Base-by-base conservation (phyloP, 2,329 filamentous ascomycete species). In the Calonectria hawksworthii region DNA sequence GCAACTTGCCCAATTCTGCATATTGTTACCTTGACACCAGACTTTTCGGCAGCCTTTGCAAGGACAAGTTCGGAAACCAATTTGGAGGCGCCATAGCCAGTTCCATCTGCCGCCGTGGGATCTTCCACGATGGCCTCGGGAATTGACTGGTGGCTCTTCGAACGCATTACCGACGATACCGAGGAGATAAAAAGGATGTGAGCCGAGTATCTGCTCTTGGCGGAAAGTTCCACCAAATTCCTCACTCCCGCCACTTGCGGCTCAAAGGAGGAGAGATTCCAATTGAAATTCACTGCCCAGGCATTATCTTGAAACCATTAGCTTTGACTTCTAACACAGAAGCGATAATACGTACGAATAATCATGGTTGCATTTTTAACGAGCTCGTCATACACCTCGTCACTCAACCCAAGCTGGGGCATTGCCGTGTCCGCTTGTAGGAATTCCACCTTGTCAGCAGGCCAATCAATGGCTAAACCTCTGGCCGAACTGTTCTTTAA, bases 211-310 rank as follows among this genome's bases (percentile, higher is more conserved):
- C 18, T 26, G 56, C 51, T 56, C 28, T 63, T 41, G 23, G 44
- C 23, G 3, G 54, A 34, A 9, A 77, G 75, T 8, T 74, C 51
- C 10, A 76, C 67, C 16, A 80, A 66, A 23, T 73, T 71, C 11
- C 66, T 65, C 1, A 79, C 73, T 5, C 72, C 78, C 16, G 38
- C 59, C 0, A 78, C 65, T 23, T 78, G 73, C 11, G 76, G 74
- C 30, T 78, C 77, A 32, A 80, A 79, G 14, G 77, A 74, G 10
- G 64, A 21, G 0, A 78, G 50, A 10, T 59, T 23, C 30, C 79
- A 69, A 30, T 76, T 76, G 69, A 79, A 80, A 65, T 79, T 76
- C 28, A 78, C 76, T 5, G 76, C 71, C 78, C 76, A 79, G 7
- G 76, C 73, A 34, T 74, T 78, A 47, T 80, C 75, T 52, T 75